A percentile compares a stretch with the other conserved stretches of the same genome.
Conservation (phyloP, 140 eudicot genomes). For the Ambrosia hybrid region DNA sequence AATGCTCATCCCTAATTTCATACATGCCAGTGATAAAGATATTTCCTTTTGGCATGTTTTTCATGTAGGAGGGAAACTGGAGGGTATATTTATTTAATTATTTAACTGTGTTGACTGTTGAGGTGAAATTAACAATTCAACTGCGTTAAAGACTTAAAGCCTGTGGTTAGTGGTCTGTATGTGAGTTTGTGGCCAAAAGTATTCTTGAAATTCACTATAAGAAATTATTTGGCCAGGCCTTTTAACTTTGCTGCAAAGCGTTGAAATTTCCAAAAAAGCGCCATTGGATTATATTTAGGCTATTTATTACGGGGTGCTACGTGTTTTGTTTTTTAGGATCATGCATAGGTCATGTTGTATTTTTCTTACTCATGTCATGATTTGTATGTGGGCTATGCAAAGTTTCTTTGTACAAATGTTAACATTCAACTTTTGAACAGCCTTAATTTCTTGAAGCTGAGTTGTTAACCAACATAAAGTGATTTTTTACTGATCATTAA, state of each 20-base stretch:
- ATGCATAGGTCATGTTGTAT: not conserved
- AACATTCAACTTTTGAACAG: not conserved
- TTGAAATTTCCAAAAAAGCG: not conserved
- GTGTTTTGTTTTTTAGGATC: not conserved
- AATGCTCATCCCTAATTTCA: too few relatives aligned
- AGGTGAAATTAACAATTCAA: not conserved
- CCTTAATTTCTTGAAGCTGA: not conserved
- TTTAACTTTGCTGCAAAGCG: slow-evolving; percentile 6
- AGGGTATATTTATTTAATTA: not conserved
- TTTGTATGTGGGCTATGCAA: not conserved
- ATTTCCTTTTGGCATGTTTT: not conserved
- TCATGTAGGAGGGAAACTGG: not conserved
- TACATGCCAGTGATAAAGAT: not conserved
- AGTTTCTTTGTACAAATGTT: not conserved
- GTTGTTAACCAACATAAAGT: slow-evolving; percentile 12
- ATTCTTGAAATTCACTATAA: not conserved
- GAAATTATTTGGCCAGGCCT: not conserved
- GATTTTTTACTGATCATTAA: slow-evolving; percentile 5
- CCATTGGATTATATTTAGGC: not conserved
- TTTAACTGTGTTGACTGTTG: not conserved
- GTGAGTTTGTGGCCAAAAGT: slow-evolving; percentile 12
- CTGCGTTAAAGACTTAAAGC: not conserved
- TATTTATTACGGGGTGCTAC: not conserved
- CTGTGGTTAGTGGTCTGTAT: not conserved
- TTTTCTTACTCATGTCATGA: not conserved